phyloP scores from a whole-genome alignment of 148 eudicot genomes.

The Hydrangea macrophylla region DNA sequence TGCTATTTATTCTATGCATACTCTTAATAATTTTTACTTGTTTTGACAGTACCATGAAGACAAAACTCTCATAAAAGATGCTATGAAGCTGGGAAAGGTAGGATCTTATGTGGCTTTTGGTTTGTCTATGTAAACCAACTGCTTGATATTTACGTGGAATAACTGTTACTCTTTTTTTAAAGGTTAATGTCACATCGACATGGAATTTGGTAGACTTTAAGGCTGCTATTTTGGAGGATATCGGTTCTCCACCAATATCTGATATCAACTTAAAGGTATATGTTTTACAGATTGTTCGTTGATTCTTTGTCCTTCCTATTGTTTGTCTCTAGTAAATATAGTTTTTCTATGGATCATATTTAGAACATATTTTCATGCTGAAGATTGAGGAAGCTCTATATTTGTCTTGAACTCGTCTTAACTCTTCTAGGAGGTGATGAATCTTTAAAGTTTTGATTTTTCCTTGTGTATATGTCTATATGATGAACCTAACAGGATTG shows the following conservation, averaged over 20 bases:
- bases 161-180: conserved; percentile 14
- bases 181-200: conserved; percentile 63
- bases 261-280: conserved; percentile 75
- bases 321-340: neutral
- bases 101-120: conserved; percentile 6
- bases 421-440: neutral
- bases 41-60: conserved; percentile 80
- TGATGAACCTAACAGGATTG: too few relatives aligned
- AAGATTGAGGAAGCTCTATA: neutral
- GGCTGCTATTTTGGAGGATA: conserved; percentile 41
- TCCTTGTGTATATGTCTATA: too few relatives aligned
- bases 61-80: conserved; percentile 75
- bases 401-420: neutral
- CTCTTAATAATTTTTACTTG: conserved; percentile 11
- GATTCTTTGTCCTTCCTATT: neutral
- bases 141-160: conserved; percentile 5
- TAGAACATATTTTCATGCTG: neutral
- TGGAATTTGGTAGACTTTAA: conserved; percentile 76
- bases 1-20: neutral
- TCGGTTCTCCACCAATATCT: conserved; percentile 53
- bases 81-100: conserved; percentile 68
- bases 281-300: neutral
- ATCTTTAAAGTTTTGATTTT: neutral
- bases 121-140: conserved; percentile 4
- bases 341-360: neutral